Conservation (phyloP, 2,329 filamentous ascomycete genomes). For the Trichoderma endophyticum region DNA sequence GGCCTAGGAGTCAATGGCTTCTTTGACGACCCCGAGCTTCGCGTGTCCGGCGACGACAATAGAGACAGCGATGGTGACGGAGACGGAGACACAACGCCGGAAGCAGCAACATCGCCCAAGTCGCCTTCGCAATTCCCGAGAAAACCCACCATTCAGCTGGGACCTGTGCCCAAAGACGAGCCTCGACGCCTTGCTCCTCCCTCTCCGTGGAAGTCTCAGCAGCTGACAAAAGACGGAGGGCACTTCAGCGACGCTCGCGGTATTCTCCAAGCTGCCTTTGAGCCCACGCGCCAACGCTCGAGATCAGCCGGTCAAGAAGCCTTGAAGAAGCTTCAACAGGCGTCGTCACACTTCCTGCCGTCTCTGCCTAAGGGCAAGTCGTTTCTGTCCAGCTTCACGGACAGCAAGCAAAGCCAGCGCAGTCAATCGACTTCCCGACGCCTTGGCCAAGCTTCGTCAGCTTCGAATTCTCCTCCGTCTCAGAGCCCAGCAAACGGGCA, state of each 20-base stretch:
- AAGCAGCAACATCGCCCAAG: conserved; percentile 24
- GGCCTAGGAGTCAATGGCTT: conserved; percentile 30
- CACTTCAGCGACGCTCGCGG: conserved; percentile 28
- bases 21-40: conserved; percentile 25
- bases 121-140: conserved; percentile 1
- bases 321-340: conserved; percentile 55
- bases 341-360: conserved; percentile 35
- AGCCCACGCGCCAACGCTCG: conserved; percentile 48
- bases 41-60: conserved; percentile 21
- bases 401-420: conserved; percentile 24
- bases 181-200: conserved; percentile 23
- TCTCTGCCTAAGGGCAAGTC: conserved; percentile 41
- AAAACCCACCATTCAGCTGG: conserved; percentile 12
- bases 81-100: conserved; percentile 25
- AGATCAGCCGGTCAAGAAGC: conserved; percentile 56
- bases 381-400: conserved; percentile 37
- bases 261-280: conserved; percentile 45
- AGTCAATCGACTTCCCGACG: neutral
- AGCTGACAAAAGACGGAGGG: conserved; percentile 19
- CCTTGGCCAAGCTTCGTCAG: neutral
- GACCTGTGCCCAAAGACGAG: conserved; percentile 7
- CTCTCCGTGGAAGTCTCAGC: conserved; percentile 31
- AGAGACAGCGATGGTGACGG: conserved; percentile 20
- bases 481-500: neutral
- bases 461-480: neutral